Base-by-base conservation (phyloP, 805 yeast genomes). In the Yamadazyma scolyti region DNA sequence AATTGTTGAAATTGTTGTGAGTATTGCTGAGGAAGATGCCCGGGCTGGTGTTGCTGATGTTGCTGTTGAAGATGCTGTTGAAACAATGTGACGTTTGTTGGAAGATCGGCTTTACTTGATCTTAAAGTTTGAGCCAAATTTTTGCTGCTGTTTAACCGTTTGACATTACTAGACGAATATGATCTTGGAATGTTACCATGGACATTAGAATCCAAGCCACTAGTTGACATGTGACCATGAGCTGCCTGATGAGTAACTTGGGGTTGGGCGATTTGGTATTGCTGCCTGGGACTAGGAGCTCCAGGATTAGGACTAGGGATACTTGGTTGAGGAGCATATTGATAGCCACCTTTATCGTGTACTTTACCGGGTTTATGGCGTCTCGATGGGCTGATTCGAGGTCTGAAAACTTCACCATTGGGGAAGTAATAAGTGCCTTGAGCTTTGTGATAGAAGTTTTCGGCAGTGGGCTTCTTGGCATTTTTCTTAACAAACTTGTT, bases 381-480 rank as follows among this genome's bases (percentile, higher is more conserved):
- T 27, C 56, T 61, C n/a, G 56, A 36, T 2, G 71, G 71, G 9
- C 59, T 55, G 25, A 46, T 50, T 23, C 77, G 47, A 2, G 77
- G 77, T 20, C 70, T 52, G 47, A 72, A 73, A 2, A 71, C 59
- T 43, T 73, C 79, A 28, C 79, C 79, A 46, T 73, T 72, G 10
- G 77, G 77, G 44, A 73, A 73, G 39, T 56, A 63, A 42, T 52
- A 66, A 10, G 60, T 38, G 8, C 64, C 54, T 19, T 37, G 37
- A 8, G 23, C 16, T 18, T 16, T 31, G 23, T 36, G 32, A 21
- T 27, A 34, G 12, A 17, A 34, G 23, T 22, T 17, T 17, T 29
- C 35, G 8, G 22, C 9, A 6, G 33, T 19, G 2, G 32, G 14
- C 31, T 44, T 50, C 30, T 62, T 58, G 30, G 63, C 46, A 8